These are phyloP conservation scores for Pittosporum tobira DNA, from an alignment of 129 eudicot species.

Conservation along the genomic window DNA sequence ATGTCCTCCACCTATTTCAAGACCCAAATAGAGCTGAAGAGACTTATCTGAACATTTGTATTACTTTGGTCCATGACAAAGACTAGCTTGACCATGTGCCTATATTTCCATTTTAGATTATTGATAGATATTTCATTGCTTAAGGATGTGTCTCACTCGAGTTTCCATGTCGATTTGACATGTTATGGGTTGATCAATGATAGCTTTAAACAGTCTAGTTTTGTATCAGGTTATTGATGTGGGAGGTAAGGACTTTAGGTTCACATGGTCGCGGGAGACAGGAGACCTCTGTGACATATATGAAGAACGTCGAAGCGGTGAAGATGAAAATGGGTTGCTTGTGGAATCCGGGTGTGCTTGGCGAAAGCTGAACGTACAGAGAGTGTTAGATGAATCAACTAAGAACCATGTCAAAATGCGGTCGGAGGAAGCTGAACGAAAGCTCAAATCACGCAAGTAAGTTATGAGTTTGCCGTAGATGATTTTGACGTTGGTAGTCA, in stretches of 20 bases:
- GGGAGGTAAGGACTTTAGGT: conserved; percentile 82
- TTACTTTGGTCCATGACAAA: too few species aligned
- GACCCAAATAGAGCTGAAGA: neutral
- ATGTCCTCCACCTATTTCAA: neutral
- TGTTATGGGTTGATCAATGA: neutral
- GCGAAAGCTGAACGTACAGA: conserved; percentile 81
- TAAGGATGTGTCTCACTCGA: too few species aligned
- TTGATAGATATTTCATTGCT: too few species aligned
- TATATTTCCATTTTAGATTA: too few species aligned
- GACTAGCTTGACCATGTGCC: too few species aligned
- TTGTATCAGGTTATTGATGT: conserved; percentile 69
- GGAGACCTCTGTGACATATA: conserved; percentile 83
- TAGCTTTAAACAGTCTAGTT: conserved; percentile 2
- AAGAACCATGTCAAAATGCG: conserved; percentile 78
- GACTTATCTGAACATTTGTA: neutral
- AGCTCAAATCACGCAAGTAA: conserved; percentile 73
- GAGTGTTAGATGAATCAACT: conserved; percentile 73
- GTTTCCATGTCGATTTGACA: neutral
- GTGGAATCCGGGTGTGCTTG: conserved; percentile 85
- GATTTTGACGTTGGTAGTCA: conserved; percentile 8
- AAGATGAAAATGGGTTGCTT: conserved; percentile 77
- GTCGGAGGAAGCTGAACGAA: conserved; percentile 81
- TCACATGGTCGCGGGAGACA: conserved; percentile 74
- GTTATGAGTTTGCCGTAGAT: conserved; percentile 20
- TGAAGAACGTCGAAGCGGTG: conserved; percentile 76